Percentiles rank a stretch among this genome's conserved stretches.
Conservation (phyloP, 2,329 filamentous ascomycete genomes). For the Talaromyces verruculosus region DNA sequence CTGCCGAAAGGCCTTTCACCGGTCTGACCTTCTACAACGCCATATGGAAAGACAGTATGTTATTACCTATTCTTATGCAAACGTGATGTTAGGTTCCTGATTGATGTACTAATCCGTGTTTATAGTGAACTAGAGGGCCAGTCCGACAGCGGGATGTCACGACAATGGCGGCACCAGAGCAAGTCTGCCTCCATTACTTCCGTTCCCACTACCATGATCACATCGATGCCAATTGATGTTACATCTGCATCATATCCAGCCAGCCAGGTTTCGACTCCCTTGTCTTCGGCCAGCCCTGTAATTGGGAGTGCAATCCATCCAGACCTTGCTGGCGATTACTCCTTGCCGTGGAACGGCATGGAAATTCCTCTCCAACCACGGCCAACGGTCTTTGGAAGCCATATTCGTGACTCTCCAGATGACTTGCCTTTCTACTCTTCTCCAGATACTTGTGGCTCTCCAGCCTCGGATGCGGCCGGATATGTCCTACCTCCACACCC, state of each 20-base stretch:
- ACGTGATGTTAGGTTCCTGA: neutral
- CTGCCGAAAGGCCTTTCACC: constrained; percentile 51
- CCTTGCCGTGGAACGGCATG: constrained; percentile 39
- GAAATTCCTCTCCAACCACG: constrained; percentile 36
- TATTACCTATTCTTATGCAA: neutral
- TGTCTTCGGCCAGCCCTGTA: constrained; percentile 40
- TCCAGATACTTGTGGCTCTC: constrained; percentile 47
- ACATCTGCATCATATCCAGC: constrained; percentile 28
- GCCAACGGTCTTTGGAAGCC: constrained; percentile 32
- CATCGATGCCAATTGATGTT: constrained; percentile 28
- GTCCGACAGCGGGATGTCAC: constrained; percentile 27
- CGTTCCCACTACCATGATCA: constrained; percentile 27
- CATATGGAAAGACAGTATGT: constrained; percentile 54
- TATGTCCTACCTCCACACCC: constrained; percentile 27
- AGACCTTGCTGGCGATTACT: constrained; percentile 34
- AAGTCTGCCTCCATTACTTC: constrained; percentile 26
- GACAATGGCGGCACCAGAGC: constrained; percentile 31
- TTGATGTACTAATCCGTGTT: constrained; percentile 4
- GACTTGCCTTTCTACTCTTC: constrained; percentile 47
- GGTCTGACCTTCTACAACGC: constrained; percentile 48
- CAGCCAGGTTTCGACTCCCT: constrained; percentile 34
- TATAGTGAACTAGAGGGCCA: constrained; percentile 40
- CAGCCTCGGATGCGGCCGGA: constrained; percentile 40
- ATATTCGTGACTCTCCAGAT: constrained; percentile 40
- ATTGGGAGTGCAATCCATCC: constrained; percentile 32